Evolutionary conservation across 176 grass and related monocot species (phyloP), one percentile per base, ranked within the genome.

Genomic region (Musa acuminata): DNA sequence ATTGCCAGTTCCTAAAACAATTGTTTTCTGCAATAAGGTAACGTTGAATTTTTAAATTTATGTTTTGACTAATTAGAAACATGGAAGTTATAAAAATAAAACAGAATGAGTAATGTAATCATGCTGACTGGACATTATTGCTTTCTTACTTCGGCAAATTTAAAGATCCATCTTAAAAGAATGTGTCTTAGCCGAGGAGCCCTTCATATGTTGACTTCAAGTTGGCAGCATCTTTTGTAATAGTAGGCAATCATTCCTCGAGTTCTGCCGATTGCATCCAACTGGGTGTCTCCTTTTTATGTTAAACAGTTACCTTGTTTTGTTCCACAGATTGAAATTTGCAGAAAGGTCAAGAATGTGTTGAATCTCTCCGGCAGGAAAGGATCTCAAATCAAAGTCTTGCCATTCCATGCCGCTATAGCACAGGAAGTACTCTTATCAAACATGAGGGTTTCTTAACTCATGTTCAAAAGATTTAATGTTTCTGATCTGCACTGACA

Each of bases 401-500:
- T 94, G 11, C 84, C 95, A 0, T 98, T 98, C 86, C 95, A 98
- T 89, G 85, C 84, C 12, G 90, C 90, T 8, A 23, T 98, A 54
- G 84, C 85, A 9, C 94, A 98, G 79, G 88, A 86, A 43, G 81
- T 84, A 12, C 80, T 90, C 13, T 73, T 90, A 13, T 21, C 87
- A 21, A 98, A 98, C 86, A 84, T 92, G 25, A 91, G 84, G 89
- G 68, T 91, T 93, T 71, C 80, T 93, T 59, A 87, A 78, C 8
- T 86, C 80, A 52, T 83, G 82, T 52, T 89, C 90, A 0, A 78
- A 86, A 0, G 84, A 82, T 16, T 89, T 87, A 9, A 87, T 89
- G 86, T 93, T 93, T 78, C 88, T 98, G 0, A 84, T 98, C 67
- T 98, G 94, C 86, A 93, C 88, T 1, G 94, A 98, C 72, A 84